These are phyloP conservation scores for Gossypium lobatum DNA, from an alignment of 441 rosid genomes.

Conservation along the genomic window DNA sequence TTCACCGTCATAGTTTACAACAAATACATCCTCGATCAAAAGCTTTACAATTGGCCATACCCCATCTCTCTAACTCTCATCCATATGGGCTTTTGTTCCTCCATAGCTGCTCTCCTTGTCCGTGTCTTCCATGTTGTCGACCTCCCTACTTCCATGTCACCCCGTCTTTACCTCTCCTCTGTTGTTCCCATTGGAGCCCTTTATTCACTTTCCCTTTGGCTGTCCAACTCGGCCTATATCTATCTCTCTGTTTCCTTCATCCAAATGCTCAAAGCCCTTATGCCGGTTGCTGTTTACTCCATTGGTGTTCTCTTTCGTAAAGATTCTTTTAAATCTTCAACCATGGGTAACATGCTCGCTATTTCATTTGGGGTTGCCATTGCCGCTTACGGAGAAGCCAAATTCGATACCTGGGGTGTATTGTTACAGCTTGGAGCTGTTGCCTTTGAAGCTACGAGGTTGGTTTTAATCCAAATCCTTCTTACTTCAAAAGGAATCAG, in stretches of 20 bases:
- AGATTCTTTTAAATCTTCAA: constrained; percentile 29
- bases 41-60: constrained; percentile 42
- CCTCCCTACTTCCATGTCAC: constrained; percentile 33
- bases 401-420: constrained; percentile 35
- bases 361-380: constrained; percentile 46
- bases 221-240: constrained; percentile 46
- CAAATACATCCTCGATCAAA: constrained; percentile 47
- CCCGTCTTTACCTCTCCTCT: constrained; percentile 30
- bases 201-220: constrained; percentile 46
- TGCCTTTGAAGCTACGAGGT: constrained; percentile 42
- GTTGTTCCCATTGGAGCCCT: constrained; percentile 50
- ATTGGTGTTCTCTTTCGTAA: constrained; percentile 32
- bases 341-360: constrained; percentile 42
- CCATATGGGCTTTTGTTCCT: constrained; percentile 44
- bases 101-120: constrained; percentile 34
- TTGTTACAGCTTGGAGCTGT: constrained; percentile 44
- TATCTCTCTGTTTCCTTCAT: constrained; percentile 47
- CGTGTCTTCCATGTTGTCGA: constrained; percentile 37
- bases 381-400: constrained; percentile 47
- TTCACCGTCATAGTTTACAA: constrained; percentile 51
- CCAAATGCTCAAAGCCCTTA: constrained; percentile 53
- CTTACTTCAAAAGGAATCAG: constrained; percentile 39
- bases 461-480: constrained; percentile 44
- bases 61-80: constrained; percentile 46
- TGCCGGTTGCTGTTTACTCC: constrained; percentile 54